These are phyloP conservation scores for Oryza coarctata DNA, from an alignment of 176 grass and related monocot species.

Conservation along the genomic window DNA sequence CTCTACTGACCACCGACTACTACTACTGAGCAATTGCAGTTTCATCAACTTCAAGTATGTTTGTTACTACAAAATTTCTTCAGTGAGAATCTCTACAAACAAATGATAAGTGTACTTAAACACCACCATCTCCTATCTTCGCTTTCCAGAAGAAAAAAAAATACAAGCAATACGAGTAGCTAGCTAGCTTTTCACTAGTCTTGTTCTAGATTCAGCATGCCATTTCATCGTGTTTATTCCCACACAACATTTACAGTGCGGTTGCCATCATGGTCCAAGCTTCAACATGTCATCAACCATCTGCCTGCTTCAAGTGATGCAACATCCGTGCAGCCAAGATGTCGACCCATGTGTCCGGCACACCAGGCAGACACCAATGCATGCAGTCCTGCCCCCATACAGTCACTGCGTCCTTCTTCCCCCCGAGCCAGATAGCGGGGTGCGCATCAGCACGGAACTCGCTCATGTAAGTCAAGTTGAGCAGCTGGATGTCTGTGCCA, in stretches of 20 bases:
- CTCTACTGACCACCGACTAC: no score
- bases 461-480: constrained; percentile 89
- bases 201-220: background rate
- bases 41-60: background rate
- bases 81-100: background rate
- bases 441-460: constrained; percentile 88
- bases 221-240: background rate
- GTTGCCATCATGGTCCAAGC: background rate
- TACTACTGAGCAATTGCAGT: background rate
- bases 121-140: background rate
- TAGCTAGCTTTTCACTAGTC: background rate
- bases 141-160: background rate
- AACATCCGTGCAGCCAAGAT: constrained; percentile 63
- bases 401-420: constrained; percentile 85
- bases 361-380: constrained; percentile 94
- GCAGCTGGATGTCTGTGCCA: constrained; percentile 52
- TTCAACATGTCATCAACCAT: background rate
- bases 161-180: background rate
- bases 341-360: constrained; percentile 90
- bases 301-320: constrained; percentile 44
- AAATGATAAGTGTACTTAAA: background rate
- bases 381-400: constrained; percentile 94
- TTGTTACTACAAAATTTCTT: background rate
- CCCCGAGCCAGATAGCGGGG: constrained; percentile 85
- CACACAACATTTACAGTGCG: background rate